Conservation (phyloP, 2,329 filamentous ascomycete species). For the Claviceps monticola region DNA sequence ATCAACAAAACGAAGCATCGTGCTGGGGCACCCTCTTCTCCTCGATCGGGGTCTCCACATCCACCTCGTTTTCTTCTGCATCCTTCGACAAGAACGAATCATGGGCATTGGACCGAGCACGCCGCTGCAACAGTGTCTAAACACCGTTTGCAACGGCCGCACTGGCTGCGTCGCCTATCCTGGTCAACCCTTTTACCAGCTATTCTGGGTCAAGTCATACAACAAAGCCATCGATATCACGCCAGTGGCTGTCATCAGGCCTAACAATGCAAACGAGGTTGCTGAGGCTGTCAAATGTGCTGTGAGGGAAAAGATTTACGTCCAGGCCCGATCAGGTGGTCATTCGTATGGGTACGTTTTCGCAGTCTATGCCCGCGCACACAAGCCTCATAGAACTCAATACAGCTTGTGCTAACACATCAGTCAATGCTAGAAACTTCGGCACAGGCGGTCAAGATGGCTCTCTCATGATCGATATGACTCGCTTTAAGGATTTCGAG, state of each 20-base stretch:
- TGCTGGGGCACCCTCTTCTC: background rate
- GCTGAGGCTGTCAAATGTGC: slow-evolving; percentile 45
- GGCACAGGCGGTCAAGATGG: slow-evolving; percentile 37
- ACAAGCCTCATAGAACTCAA: background rate
- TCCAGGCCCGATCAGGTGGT: slow-evolving; percentile 49
- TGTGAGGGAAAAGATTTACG: slow-evolving; percentile 30
- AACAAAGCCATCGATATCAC: slow-evolving; percentile 36
- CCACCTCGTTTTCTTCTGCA: background rate
- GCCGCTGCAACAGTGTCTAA: slow-evolving; percentile 30
- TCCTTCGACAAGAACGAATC: background rate
- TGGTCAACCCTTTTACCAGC: slow-evolving; percentile 28
- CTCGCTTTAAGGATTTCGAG: slow-evolving; percentile 35
- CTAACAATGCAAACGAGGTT: slow-evolving; percentile 38
- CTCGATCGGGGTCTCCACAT: background rate
- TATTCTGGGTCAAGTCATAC: slow-evolving; percentile 36
- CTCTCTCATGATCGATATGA: slow-evolving; percentile 39
- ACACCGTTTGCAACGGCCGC: slow-evolving; percentile 30
- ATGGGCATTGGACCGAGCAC: slow-evolving; percentile 32
- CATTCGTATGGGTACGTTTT: slow-evolving; percentile 46
- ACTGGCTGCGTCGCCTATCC: slow-evolving; percentile 33
- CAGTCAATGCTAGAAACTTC: slow-evolving; percentile 18
- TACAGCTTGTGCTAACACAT: background rate
- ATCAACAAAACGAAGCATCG: background rate
- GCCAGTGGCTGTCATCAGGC: slow-evolving; percentile 43
- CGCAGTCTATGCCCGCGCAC: background rate